phyloP scores from a whole-genome alignment of 225 moss, liverwort and hornwort genomes.

The Pseudisothecium myosuroides region DNA sequence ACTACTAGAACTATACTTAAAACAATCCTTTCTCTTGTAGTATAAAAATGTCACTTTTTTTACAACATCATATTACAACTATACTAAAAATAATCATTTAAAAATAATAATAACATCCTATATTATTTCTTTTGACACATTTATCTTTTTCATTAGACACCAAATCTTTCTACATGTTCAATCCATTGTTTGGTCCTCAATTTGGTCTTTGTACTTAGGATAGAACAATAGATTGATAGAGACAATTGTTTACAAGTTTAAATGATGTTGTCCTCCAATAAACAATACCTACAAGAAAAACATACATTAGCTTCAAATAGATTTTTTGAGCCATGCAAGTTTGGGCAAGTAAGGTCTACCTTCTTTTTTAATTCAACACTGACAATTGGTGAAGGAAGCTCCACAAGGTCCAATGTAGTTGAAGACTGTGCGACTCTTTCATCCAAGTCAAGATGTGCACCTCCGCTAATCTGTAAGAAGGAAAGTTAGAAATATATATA shows the following conservation, averaged over 20 bases:
- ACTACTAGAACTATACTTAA: too few relatives aligned
- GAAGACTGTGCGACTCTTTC: neutral
- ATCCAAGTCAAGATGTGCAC: neutral
- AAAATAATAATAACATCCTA: too few relatives aligned
- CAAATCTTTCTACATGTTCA: too few relatives aligned
- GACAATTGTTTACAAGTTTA: neutral
- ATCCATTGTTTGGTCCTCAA: rapidly evolving
- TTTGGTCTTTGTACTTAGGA: rapidly evolving
- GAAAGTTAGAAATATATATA: neutral
- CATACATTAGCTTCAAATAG: neutral
- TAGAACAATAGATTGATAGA: neutral
- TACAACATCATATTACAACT: neutral
- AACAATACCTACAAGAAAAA: neutral
- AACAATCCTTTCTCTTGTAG: too few relatives aligned
- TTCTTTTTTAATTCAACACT: conserved; percentile 24
- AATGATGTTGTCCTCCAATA: neutral
- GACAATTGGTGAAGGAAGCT: conserved; percentile 10
- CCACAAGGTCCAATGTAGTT: neutral
- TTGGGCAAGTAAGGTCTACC: neutral
- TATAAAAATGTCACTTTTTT: neutral
- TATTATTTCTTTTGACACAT: neutral
- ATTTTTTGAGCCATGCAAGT: neutral
- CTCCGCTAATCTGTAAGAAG: neutral
- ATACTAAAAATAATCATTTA: neutral
- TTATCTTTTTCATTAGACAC: neutral